A percentile compares a stretch with the other conserved stretches of the same genome.
Conservation (phyloP, 73 alveolate genomes). For the Urostyla sp. region DNA sequence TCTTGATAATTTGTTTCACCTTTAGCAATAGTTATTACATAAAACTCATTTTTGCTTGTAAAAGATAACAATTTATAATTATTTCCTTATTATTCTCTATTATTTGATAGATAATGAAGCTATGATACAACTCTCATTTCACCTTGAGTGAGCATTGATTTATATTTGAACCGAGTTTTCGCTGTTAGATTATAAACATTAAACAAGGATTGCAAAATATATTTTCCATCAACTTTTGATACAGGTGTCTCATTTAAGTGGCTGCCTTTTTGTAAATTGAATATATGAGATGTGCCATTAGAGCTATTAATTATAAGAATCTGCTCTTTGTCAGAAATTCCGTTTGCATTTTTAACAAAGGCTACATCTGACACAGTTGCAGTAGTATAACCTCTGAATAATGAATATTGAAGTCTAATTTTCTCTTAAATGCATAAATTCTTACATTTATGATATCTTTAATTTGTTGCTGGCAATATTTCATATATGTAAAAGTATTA, state of each 20-base stretch:
- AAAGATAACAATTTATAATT: background rate
- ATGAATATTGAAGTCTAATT: constrained; percentile 14
- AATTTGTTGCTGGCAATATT: constrained; percentile 1
- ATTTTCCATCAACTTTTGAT: background rate
- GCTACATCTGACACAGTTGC: constrained; percentile 43
- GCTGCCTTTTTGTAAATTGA: background rate
- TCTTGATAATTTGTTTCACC: background rate
- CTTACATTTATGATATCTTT: background rate
- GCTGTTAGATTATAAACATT: background rate
- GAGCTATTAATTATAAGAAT: constrained; percentile 43
- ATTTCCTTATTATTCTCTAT: background rate
- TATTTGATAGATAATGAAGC: background rate
- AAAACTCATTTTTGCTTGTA: constrained; percentile 50
- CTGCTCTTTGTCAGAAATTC: constrained; percentile 15
- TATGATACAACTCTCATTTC: constrained; percentile 26
- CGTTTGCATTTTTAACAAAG: constrained; percentile 2
- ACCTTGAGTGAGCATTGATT: constrained; percentile 11
- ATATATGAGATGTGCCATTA: constrained; percentile 51
- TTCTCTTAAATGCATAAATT: constrained; percentile 20
- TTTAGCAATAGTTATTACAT: constrained; percentile 7
- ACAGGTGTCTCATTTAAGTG: constrained; percentile 37
- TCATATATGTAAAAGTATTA: constrained; percentile 43
- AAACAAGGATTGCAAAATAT: background rate
- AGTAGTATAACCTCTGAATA: constrained; percentile 42
- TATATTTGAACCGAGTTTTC: constrained; percentile 28